Evolutionary conservation across 1,284 basidiomycete genomes (phyloP).

Genomic region (Tilletia setariae): DNA sequence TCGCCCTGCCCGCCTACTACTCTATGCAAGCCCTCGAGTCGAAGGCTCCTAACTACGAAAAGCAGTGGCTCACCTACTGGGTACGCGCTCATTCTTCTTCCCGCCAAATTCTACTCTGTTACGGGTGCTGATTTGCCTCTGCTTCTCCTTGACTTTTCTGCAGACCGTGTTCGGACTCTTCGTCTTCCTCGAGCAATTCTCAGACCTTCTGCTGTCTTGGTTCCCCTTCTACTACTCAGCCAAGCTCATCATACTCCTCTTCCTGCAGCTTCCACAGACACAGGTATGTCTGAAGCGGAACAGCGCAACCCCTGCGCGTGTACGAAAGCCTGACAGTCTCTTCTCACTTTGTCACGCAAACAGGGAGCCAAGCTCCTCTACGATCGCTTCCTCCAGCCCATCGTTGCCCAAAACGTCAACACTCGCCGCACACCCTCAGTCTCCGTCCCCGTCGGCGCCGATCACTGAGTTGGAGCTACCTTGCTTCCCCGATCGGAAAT

Average conservation of each 20-base stretch:
- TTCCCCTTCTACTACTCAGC: conserved; percentile 80
- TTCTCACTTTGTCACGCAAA: not conserved
- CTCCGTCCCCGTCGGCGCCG: conserved; percentile 8
- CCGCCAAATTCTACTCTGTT: too few species aligned
- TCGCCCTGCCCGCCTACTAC: conserved; percentile 54
- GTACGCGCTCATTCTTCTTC: not conserved
- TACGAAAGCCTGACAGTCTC: not conserved
- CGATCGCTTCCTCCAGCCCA: conserved; percentile 47
- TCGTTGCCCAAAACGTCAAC: conserved; percentile 27
- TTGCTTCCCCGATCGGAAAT: too few species aligned
- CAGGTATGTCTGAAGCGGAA: conserved; percentile 33
- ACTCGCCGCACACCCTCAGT: not conserved
- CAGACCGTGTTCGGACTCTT: conserved; percentile 53
- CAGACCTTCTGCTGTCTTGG: conserved; percentile 58
- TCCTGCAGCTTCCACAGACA: conserved; percentile 81
- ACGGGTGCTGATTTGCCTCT: too few species aligned
- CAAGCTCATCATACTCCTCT: conserved; percentile 80
- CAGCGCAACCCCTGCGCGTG: not conserved
- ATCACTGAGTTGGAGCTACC: not conserved
- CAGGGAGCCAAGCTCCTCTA: conserved; percentile 52
- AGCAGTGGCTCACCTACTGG: conserved; percentile 16
- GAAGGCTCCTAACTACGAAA: conserved; percentile 8
- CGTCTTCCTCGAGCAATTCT: conserved; percentile 52
- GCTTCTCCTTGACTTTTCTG: conserved; percentile 42
- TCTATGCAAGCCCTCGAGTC: conserved; percentile 52